phyloP scores from a whole-genome alignment of 2,329 filamentous ascomycete species.

The Pezicula radicicola region DNA sequence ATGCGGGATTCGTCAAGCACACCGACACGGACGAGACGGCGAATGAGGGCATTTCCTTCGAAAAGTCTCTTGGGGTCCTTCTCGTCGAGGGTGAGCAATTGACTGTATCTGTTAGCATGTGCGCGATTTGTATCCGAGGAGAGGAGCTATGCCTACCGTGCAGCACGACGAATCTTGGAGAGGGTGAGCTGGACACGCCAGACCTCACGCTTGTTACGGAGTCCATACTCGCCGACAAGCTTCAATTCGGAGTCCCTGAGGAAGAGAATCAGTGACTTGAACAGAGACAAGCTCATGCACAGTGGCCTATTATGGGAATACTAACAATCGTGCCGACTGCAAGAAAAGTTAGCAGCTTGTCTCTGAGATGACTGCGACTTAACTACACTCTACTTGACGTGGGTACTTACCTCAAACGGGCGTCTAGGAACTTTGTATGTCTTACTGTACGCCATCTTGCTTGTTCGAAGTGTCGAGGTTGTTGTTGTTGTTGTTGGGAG shows the following conservation, averaged over 20 bases:
- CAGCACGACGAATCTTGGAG: constrained; percentile 99
- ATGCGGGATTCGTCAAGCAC: constrained; percentile 99
- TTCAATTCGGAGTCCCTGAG: constrained; percentile 98
- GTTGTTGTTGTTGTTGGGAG: neutral
- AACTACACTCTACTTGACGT: too few relatives aligned
- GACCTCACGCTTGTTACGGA: constrained; percentile 99
- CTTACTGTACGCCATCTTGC: too few relatives aligned
- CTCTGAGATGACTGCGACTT: neutral
- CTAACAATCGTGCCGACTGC: constrained; percentile 99
- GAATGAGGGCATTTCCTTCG: constrained; percentile 99
- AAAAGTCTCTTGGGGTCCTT: constrained; percentile 99
- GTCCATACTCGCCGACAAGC: constrained; percentile 99
- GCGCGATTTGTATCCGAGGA: neutral
- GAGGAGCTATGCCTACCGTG: constrained; percentile 64
- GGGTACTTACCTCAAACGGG: constrained; percentile 37
- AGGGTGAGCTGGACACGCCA: constrained; percentile 99
- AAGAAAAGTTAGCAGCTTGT: constrained; percentile 56
- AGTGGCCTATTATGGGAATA: constrained; percentile 77
- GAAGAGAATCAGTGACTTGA: constrained; percentile 79
- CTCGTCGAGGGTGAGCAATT: constrained; percentile 99
- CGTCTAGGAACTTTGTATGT: constrained; percentile 93
- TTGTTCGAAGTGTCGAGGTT: constrained; percentile 8
- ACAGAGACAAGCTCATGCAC: constrained; percentile 95
- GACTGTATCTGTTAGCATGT: constrained; percentile 54
- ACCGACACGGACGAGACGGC: constrained; percentile 98